A percentile compares a stretch with the other conserved stretches of the same genome.
Evolutionary conservation across 768 basidiomycete species (phyloP).

Genomic region (Boletus sp.): DNA sequence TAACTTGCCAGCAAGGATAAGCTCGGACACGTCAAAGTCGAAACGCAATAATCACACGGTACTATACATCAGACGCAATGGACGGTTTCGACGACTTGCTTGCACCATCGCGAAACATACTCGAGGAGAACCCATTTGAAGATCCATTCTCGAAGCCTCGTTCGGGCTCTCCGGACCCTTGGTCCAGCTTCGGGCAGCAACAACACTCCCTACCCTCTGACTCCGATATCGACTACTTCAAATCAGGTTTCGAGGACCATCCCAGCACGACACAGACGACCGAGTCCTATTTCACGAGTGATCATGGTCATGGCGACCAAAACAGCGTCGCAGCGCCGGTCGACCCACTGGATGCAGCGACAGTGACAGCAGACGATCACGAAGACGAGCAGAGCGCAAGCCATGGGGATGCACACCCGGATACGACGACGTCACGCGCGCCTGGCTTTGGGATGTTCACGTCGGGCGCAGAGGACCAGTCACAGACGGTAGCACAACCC

Average conservation of each 20-base stretch:
- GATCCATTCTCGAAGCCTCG: constrained; percentile 65
- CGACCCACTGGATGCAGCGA: constrained; percentile 44
- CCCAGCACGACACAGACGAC: constrained; percentile 21
- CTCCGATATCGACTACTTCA: constrained; percentile 28
- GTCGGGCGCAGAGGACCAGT: constrained; percentile 24
- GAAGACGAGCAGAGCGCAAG: constrained; percentile 28
- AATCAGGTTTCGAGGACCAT: constrained; percentile 28
- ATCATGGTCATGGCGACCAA: constrained; percentile 34
- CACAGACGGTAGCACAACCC: constrained; percentile 10
- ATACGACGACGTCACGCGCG: constrained; percentile 21
- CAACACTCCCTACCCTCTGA: constrained; percentile 19
- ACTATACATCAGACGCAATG: constrained; percentile 39
- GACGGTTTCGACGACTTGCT: constrained; percentile 80
- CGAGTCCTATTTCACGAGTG: constrained; percentile 38
- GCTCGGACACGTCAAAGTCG: background rate
- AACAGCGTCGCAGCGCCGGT: constrained; percentile 17
- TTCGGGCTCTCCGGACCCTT: constrained; percentile 72
- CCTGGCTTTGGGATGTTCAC: constrained; percentile 52
- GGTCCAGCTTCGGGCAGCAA: constrained; percentile 57
- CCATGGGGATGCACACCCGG: constrained; percentile 11
- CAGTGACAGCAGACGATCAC: constrained; percentile 30
- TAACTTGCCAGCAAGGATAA: too few species aligned
- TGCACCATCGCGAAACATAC: constrained; percentile 51
- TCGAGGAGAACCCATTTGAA: constrained; percentile 78
- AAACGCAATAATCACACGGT: background rate